phyloP scores from a whole-genome alignment of 768 basidiomycete genomes.

The Gymnopilus junonius region DNA sequence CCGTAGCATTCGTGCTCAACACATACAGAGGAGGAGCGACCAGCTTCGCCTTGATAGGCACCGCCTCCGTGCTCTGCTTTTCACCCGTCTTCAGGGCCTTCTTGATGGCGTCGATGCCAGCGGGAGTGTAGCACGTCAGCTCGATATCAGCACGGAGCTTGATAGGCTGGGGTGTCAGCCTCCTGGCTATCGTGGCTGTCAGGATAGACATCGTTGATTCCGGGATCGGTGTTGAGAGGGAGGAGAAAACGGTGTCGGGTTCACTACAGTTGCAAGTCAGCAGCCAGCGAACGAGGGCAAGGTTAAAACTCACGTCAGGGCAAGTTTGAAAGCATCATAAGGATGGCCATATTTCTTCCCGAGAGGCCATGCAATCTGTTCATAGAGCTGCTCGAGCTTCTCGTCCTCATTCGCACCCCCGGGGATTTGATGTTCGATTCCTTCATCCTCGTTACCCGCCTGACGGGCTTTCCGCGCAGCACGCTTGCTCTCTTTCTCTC shows the following conservation, averaged over 20 bases:
- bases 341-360: conserved; percentile 92
- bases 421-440: conserved; percentile 42
- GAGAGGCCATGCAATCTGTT: conserved; percentile 91
- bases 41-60: conserved; percentile 96
- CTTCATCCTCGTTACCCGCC: conserved; percentile 48
- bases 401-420: conserved; percentile 70
- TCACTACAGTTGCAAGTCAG: conserved; percentile 33
- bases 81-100: conserved; percentile 90
- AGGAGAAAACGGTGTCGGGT: conserved; percentile 77
- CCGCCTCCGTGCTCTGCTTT: conserved; percentile 81
- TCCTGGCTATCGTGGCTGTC: conserved; percentile 85
- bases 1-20: conserved; percentile 93
- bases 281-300: background rate
- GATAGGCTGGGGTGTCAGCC: conserved; percentile 97
- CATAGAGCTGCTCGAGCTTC: conserved; percentile 85
- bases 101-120: conserved; percentile 97
- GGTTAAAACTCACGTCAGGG: conserved; percentile 75
- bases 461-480: conserved; percentile 48
- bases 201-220: conserved; percentile 65
- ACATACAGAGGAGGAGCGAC: conserved; percentile 98
- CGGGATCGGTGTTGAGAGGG: conserved; percentile 62
- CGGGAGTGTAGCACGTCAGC: conserved; percentile 93
- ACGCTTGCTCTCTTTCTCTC: conserved; percentile 54
- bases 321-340: conserved; percentile 97
- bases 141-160: conserved; percentile 98